Conservation (phyloP, 257 asterid species). For the Avicennia marina region DNA sequence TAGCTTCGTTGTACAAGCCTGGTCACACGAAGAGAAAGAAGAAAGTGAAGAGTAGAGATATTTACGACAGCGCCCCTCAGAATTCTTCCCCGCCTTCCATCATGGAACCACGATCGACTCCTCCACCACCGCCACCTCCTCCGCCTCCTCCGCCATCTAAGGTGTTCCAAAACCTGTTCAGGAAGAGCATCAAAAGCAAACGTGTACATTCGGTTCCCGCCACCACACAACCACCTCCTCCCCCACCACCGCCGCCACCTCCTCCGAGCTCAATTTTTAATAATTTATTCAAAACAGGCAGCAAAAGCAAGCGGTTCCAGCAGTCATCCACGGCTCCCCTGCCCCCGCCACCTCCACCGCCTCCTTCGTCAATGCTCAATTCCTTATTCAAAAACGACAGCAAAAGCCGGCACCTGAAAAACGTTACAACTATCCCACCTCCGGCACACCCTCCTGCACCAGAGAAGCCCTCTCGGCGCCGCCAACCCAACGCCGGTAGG, state of each 20-base stretch:
- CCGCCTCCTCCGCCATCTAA: constrained; percentile 64
- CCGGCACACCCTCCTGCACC: constrained; percentile 31
- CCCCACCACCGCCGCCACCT: constrained; percentile 68
- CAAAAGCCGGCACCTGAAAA: constrained; percentile 52
- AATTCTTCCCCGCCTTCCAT: constrained; percentile 35
- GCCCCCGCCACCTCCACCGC: constrained; percentile 60
- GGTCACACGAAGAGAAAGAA: constrained; percentile 53
- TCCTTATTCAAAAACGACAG: constrained; percentile 51
- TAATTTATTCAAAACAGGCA: constrained; percentile 50
- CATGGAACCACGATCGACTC: constrained; percentile 33
- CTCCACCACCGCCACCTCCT: constrained; percentile 53
- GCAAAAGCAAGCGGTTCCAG: constrained; percentile 48
- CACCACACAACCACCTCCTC: constrained; percentile 38
- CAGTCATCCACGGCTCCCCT: constrained; percentile 36
- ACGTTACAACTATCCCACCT: constrained; percentile 21
- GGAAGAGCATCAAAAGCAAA: constrained; percentile 54
- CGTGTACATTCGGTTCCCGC: constrained; percentile 60
- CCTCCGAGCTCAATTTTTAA: constrained; percentile 72
- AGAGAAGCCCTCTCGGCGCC: constrained; percentile 23
- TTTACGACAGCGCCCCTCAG: constrained; percentile 36
- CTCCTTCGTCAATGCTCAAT: constrained; percentile 63
- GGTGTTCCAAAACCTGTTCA: constrained; percentile 58
- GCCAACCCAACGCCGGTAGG: constrained; percentile 24
- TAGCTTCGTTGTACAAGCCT: constrained; percentile 53
- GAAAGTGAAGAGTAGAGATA: constrained; percentile 40